Evolutionary conservation across 352 stramenopile genomes (phyloP).

Genomic region (Phytophthora colocasiae): DNA sequence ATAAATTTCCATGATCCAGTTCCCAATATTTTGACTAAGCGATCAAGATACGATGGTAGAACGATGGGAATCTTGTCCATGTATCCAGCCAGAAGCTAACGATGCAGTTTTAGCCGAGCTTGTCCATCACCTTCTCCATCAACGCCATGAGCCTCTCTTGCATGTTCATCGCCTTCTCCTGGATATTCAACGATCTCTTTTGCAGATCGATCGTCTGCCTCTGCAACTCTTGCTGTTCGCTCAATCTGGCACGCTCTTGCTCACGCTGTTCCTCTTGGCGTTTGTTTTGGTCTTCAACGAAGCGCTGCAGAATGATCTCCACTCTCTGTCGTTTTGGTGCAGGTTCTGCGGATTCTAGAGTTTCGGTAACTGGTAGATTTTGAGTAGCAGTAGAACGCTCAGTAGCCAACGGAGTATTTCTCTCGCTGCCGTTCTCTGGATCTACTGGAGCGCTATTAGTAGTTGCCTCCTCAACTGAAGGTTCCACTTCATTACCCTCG

Average conservation of each 20-base stretch:
- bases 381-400: neutral
- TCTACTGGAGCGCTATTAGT: neutral
- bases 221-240: conserved; percentile 29
- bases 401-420: neutral
- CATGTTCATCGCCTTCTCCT: conserved; percentile 38
- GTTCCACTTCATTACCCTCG: neutral
- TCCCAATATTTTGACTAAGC: too few species aligned
- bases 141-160: conserved; percentile 33
- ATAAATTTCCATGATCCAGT: too few species aligned
- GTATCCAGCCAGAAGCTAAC: too few species aligned
- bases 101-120: conserved; percentile 15
- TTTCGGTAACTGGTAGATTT: neutral
- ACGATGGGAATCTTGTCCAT: too few species aligned
- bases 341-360: neutral
- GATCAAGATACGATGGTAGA: too few species aligned
- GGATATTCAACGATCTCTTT: conserved; percentile 30
- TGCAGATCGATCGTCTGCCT: conserved; percentile 31
- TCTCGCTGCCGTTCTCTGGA: too few species aligned
- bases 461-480: neutral
- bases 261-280: conserved; percentile 17
- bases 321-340: conserved; percentile 25
- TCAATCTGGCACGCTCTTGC: conserved; percentile 12
- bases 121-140: conserved; percentile 42
- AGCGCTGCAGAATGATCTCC: conserved; percentile 26
- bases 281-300: conserved; percentile 26